Conservation (phyloP, 75 land plant genomes). For the Cryptomeria japonica region DNA sequence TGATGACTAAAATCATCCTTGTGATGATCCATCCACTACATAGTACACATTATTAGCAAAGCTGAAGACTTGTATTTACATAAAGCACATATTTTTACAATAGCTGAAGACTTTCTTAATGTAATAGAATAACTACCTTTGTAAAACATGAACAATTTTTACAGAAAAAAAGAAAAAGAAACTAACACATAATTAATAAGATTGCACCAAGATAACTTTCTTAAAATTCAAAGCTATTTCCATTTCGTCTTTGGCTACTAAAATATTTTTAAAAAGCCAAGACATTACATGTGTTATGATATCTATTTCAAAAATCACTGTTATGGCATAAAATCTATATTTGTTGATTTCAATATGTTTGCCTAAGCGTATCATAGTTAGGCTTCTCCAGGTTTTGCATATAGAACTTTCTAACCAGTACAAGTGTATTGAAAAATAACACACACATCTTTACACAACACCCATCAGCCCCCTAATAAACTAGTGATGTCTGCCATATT, state of each 20-base stretch:
- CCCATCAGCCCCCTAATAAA: neutral
- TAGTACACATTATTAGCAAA: neutral
- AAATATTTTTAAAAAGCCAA: neutral
- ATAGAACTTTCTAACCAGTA: neutral
- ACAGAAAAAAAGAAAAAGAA: neutral
- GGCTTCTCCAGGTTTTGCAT: neutral
- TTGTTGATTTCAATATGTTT: neutral
- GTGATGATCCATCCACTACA: conserved; percentile 66
- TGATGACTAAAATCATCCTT: conserved; percentile 16
- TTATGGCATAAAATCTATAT: neutral
- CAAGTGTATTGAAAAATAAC: neutral
- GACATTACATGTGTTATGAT: neutral
- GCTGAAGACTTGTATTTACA: neutral
- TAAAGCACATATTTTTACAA: no score
- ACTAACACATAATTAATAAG: neutral
- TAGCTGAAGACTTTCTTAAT: no score
- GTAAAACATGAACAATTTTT: neutral
- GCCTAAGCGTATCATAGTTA: neutral
- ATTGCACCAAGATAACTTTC: neutral
- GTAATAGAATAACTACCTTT: neutral
- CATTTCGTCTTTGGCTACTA: neutral
- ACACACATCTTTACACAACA: neutral
- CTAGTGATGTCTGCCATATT: neutral
- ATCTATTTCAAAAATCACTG: neutral
- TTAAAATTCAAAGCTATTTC: neutral